phyloP scores from a whole-genome alignment of 2,329 filamentous ascomycete species.

The Myriosclerotinia scirpicola region DNA sequence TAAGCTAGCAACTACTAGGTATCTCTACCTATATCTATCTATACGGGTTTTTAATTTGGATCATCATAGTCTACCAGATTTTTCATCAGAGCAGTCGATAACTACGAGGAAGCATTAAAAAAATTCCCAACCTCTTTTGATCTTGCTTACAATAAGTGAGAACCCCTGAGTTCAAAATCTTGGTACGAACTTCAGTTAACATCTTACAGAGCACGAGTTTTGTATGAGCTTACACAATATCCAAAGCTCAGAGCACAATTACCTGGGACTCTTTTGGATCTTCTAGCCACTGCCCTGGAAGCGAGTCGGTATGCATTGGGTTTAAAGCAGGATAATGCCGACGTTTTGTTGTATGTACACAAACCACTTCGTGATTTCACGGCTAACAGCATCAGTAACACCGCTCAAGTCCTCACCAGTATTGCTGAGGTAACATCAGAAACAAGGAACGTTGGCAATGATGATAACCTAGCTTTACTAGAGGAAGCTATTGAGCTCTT shows the following conservation, averaged over 20 bases:
- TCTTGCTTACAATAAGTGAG: slow-evolving; percentile 72
- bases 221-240: slow-evolving; percentile 69
- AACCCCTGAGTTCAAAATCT: slow-evolving; percentile 20
- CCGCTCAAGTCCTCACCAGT: slow-evolving; percentile 65
- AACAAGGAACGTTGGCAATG: slow-evolving; percentile 43
- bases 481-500: slow-evolving; percentile 63
- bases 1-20: slow-evolving; percentile 20
- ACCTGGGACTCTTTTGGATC: slow-evolving; percentile 52
- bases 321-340: slow-evolving; percentile 62
- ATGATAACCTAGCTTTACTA: slow-evolving; percentile 50
- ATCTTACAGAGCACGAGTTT: slow-evolving; percentile 58
- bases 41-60: slow-evolving; percentile 21
- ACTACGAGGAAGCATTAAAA: slow-evolving; percentile 62
- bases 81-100: slow-evolving; percentile 63
- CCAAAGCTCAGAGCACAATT: slow-evolving; percentile 59
- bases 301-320: slow-evolving; percentile 63
- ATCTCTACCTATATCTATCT: neutral
- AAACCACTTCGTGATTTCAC: slow-evolving; percentile 13
- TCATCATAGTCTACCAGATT: slow-evolving; percentile 46
- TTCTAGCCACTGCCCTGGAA: slow-evolving; percentile 59
- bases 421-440: slow-evolving; percentile 60
- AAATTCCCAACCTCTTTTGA: slow-evolving; percentile 65
- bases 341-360: slow-evolving; percentile 57
- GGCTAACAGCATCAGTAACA: slow-evolving; percentile 50
- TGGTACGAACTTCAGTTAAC: slow-evolving; percentile 26